Evolutionary conservation across 768 basidiomycete species (phyloP).

Genomic region (Crucibulum laeve): DNA sequence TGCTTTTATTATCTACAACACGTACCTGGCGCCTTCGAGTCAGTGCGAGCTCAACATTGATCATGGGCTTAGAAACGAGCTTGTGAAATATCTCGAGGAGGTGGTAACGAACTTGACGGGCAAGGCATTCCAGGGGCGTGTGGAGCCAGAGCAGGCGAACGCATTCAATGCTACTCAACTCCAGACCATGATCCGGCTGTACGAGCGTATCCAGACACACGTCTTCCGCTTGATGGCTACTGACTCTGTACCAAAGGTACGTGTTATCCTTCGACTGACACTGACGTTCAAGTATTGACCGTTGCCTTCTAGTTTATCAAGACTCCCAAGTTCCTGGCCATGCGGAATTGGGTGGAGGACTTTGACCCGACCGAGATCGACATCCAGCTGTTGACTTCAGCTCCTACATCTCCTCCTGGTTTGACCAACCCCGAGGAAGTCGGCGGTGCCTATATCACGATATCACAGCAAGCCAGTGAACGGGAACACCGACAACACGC

Average conservation of each 20-base stretch:
- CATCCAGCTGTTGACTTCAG: constrained; percentile 47
- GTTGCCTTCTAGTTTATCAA: constrained; percentile 70
- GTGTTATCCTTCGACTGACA: constrained; percentile 10
- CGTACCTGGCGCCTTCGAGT: constrained; percentile 92
- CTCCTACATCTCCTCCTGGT: constrained; percentile 68
- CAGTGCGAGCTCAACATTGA: constrained; percentile 98
- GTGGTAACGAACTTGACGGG: constrained; percentile 77
- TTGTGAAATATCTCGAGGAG: constrained; percentile 90
- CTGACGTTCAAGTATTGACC: constrained; percentile 3
- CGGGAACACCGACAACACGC: constrained; percentile 48
- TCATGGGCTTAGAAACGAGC: constrained; percentile 90
- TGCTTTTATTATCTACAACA: constrained; percentile 91
- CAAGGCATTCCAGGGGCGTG: constrained; percentile 72
- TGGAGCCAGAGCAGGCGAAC: constrained; percentile 76
- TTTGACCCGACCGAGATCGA: constrained; percentile 64
- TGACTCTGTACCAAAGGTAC: constrained; percentile 95
- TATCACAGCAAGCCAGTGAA: constrained; percentile 78
- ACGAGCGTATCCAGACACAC: constrained; percentile 94
- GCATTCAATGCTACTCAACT: constrained; percentile 94
- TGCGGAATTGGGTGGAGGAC: constrained; percentile 76
- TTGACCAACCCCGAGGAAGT: constrained; percentile 60
- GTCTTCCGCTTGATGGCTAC: constrained; percentile 98
- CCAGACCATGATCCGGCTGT: constrained; percentile 87
- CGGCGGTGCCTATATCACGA: constrained; percentile 82
- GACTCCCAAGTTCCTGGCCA: constrained; percentile 74